Evolutionary conservation across 805 yeast genomes (phyloP), one percentile per base, ranked within the genome.

Genomic region (Metschnikowia bowlesiae): DNA sequence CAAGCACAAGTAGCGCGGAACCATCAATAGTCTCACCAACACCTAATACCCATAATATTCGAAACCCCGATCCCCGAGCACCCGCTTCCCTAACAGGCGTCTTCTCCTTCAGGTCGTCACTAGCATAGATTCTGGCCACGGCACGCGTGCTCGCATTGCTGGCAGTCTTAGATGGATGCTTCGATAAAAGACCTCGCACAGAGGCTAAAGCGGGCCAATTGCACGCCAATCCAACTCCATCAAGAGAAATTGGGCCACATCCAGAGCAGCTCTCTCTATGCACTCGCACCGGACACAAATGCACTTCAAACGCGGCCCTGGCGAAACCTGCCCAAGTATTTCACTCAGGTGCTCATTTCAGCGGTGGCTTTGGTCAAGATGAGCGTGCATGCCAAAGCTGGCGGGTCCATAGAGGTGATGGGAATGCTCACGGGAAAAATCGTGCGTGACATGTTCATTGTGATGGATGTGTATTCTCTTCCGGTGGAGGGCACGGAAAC

Each of bases 401-500:
- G 97, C 5, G 96, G 96, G 0, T 71, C 85, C 8, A 85, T 89
- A 37, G 99, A 92, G 65, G 82, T 94, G 6, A 92, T 92, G 98
- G 99, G 98, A 4, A 87, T 91, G 87, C 74, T 92, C 65, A 80
- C 91, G 0, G 98, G 99, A 1, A 82, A 82, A 57, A 78, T 87
- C 8, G 70, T 79, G 11, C 74, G 72, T 6, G 68, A 73, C 16
- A 68, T 76, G 26, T 77, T 90, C 51, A 76, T 86, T 2, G 86
- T 94, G 1, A 76, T 83, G 75, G 97, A 92, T 65, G 84, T 84
- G 8, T 92, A 86, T 65, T 84, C 90, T 11, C 69, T 94, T 36
- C 98, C 98, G 0, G 97, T 92, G 1, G 92, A 88, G 64, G 98
- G 98, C 0, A 91, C 98, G 0, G 98, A 94, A 64, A 89, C 97